Conservation (phyloP, 441 rosid species). For the Dalechampia spathulata region DNA sequence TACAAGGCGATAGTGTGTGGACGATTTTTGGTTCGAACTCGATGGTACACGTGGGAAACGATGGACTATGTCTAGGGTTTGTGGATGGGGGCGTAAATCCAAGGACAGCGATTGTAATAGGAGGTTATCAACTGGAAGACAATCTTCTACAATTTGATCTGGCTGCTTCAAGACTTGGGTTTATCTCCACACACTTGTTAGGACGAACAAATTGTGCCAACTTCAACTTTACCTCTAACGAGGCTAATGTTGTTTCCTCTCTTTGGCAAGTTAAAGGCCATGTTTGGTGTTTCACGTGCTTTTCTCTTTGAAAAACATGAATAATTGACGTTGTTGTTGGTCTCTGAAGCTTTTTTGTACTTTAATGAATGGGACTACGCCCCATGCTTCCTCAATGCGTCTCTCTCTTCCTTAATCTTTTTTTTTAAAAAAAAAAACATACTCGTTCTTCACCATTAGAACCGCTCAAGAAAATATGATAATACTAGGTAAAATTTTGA, state of each 20-base stretch:
- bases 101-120: slow-evolving; percentile 31
- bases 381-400: too few species aligned
- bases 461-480: too few species aligned
- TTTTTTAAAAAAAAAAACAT: too few species aligned
- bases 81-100: slow-evolving; percentile 31
- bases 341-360: neutral
- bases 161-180: slow-evolving; percentile 24
- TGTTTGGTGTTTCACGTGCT: neutral
- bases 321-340: too few species aligned
- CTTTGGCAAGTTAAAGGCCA: too few species aligned
- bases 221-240: slow-evolving; percentile 20
- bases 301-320: too few species aligned
- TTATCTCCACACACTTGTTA: slow-evolving; percentile 26
- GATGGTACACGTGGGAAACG: slow-evolving; percentile 19
- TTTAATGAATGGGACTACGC: too few species aligned
- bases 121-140: too few species aligned
- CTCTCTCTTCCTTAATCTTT: too few species aligned
- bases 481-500: too few species aligned
- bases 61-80: slow-evolving; percentile 33
- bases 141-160: slow-evolving; percentile 34
- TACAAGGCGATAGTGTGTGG: slow-evolving; percentile 18
- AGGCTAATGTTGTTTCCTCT: neutral
- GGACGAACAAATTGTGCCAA: slow-evolving; percentile 22
- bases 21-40: slow-evolving; percentile 34
- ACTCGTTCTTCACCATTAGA: too few species aligned